Conservation (phyloP, 805 yeast species). For the Nakazawaea laoshanensis region DNA sequence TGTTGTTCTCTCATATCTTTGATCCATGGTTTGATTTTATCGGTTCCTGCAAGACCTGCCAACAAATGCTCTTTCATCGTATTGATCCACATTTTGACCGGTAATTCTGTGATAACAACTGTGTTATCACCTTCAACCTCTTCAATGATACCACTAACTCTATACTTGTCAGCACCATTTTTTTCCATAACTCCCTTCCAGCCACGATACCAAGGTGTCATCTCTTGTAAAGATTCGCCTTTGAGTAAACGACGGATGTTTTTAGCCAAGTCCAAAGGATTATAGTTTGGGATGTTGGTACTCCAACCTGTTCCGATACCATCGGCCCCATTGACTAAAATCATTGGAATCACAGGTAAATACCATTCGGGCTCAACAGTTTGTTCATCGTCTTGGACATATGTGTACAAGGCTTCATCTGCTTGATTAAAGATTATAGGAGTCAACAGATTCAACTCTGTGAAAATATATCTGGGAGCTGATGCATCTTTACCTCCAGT, state of each 20-base stretch:
- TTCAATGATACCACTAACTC: slow-evolving; percentile 73
- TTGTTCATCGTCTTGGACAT: slow-evolving; percentile 86
- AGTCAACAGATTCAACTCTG: slow-evolving; percentile 73
- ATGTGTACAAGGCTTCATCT: slow-evolving; percentile 71
- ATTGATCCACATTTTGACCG: slow-evolving; percentile 88
- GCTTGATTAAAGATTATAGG: slow-evolving; percentile 66
- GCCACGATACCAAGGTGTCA: slow-evolving; percentile 93
- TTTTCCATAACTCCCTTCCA: slow-evolving; percentile 83
- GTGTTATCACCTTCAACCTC: slow-evolving; percentile 65
- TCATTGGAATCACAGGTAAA: slow-evolving; percentile 87
- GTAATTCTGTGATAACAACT: slow-evolving; percentile 85
- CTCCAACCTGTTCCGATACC: slow-evolving; percentile 99
- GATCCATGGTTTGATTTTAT: slow-evolving; percentile 74
- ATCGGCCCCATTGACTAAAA: slow-evolving; percentile 92
- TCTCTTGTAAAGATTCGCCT: slow-evolving; percentile 58
- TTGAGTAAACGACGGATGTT: slow-evolving; percentile 70
- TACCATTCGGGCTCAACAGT: slow-evolving; percentile 96
- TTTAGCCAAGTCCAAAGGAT: slow-evolving; percentile 73
- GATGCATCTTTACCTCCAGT: slow-evolving; percentile 97
- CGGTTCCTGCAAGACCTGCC: slow-evolving; percentile 67
- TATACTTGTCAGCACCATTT: slow-evolving; percentile 57
- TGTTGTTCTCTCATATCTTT: slow-evolving; percentile 95
- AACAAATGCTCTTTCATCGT: slow-evolving; percentile 80
- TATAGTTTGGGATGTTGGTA: slow-evolving; percentile 82
- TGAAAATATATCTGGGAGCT: slow-evolving; percentile 95